These are phyloP conservation scores for Annona cherimola DNA, from an alignment of 164 flowering plant species.

Conservation along the genomic window DNA sequence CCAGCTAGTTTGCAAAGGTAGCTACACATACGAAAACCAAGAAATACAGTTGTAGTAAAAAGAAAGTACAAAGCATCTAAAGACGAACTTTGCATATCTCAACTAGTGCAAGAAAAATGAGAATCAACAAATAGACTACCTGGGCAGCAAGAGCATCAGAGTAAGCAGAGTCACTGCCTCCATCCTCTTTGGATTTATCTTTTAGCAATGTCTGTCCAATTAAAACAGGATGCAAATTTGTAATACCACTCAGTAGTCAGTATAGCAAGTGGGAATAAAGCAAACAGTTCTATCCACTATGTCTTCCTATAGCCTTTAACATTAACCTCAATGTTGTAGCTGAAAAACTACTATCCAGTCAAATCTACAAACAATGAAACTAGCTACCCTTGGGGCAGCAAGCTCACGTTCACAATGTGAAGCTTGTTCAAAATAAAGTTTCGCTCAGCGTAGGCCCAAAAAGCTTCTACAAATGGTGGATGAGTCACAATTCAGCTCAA, in stretches of 20 bases:
- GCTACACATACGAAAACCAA: neutral
- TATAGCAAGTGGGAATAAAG: neutral
- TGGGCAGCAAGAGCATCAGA: conserved; percentile 55
- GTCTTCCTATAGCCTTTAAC: neutral
- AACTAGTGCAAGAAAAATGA: neutral
- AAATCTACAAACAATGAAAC: neutral
- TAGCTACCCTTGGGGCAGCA: too few species aligned
- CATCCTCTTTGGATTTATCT: conserved; percentile 37
- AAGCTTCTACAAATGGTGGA: too few species aligned
- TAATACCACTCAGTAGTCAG: too few species aligned
- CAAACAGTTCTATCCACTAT: neutral
- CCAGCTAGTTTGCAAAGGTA: neutral
- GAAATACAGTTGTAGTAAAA: too few species aligned
- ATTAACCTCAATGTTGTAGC: neutral
- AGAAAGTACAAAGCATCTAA: too few species aligned
- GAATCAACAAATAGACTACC: conserved; percentile 25
- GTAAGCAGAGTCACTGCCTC: conserved; percentile 33
- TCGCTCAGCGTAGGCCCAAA: too few species aligned
- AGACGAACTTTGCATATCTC: too few species aligned
- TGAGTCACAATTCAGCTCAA: too few species aligned
- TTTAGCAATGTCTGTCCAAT: conserved; percentile 42
- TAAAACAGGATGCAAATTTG: neutral
- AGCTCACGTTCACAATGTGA: too few species aligned
- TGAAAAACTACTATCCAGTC: neutral
- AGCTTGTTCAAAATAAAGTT: too few species aligned